These are phyloP conservation scores for Saccharomycopsis malanga DNA, from an alignment of 805 yeast species.

Conservation along the genomic window DNA sequence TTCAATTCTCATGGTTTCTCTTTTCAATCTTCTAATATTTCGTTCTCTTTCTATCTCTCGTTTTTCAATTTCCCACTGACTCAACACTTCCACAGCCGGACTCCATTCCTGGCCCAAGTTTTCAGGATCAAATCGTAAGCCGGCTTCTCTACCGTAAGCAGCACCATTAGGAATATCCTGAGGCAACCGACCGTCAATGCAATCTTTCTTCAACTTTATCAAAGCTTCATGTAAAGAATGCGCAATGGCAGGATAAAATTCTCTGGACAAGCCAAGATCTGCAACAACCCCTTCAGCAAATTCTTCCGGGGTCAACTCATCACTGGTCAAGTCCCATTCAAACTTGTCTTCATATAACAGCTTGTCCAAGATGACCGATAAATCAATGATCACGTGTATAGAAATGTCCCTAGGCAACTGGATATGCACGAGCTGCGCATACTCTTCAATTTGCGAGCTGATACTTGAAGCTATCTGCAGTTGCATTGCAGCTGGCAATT, in stretches of 20 bases:
- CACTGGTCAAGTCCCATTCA: neutral
- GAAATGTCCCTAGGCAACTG: slow-evolving; percentile 61
- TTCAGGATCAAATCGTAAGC: slow-evolving; percentile 67
- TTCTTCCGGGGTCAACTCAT: slow-evolving; percentile 56
- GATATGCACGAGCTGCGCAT: slow-evolving; percentile 52
- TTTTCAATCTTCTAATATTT: slow-evolving; percentile 81
- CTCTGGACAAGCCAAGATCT: slow-evolving; percentile 78
- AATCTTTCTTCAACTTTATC: slow-evolving; percentile 70
- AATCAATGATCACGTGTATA: slow-evolving; percentile 69
- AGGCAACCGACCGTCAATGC: slow-evolving; percentile 59
- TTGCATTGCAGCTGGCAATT: slow-evolving; percentile 61
- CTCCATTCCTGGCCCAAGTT: slow-evolving; percentile 79
- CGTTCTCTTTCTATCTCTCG: slow-evolving; percentile 94
- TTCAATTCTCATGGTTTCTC: slow-evolving; percentile 75
- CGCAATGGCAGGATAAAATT: slow-evolving; percentile 84
- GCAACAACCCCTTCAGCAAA: slow-evolving; percentile 78
- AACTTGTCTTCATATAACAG: slow-evolving; percentile 80
- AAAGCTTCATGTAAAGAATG: slow-evolving; percentile 79
- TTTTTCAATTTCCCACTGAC: slow-evolving; percentile 90
- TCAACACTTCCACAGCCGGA: slow-evolving; percentile 77
- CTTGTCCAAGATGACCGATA: slow-evolving; percentile 77
- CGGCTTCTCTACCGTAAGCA: slow-evolving; percentile 54
- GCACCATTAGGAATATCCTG: slow-evolving; percentile 49
- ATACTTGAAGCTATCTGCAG: slow-evolving; percentile 62
- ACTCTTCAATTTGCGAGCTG: slow-evolving; percentile 74